Conservation (phyloP, 129 eudicot genomes). For the Pulicaria dysenterica region DNA sequence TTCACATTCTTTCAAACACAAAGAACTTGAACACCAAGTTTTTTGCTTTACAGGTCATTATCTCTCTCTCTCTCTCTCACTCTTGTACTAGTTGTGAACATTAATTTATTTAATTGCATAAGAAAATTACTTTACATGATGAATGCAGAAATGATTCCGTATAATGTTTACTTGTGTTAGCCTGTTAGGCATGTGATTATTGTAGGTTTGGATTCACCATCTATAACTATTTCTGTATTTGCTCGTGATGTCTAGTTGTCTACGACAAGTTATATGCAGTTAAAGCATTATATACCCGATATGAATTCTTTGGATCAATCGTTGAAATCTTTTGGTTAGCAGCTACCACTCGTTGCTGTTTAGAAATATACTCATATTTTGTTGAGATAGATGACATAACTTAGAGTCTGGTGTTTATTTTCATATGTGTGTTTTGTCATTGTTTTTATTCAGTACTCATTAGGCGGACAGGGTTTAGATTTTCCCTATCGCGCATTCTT, state of each 20-base stretch:
- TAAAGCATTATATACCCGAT: neutral
- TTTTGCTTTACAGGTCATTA: conserved; percentile 85
- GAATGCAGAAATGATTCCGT: too few species aligned
- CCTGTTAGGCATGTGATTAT: too few species aligned
- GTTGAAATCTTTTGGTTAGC: neutral
- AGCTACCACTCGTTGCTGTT: neutral
- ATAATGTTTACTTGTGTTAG: too few species aligned
- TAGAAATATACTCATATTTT: neutral
- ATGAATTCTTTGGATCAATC: neutral
- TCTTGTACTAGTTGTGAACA: conserved; percentile 3
- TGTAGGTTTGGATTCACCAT: too few species aligned
- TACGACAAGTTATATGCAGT: neutral
- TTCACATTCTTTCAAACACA: conserved; percentile 82
- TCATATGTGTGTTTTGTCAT: neutral
- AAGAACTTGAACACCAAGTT: conserved; percentile 86
- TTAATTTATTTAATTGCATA: conserved; percentile 6
- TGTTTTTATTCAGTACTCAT: neutral
- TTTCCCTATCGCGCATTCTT: neutral
- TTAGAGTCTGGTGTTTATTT: neutral
- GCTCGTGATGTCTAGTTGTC: too few species aligned
- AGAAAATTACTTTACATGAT: neutral
- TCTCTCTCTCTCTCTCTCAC: conserved; percentile 8
- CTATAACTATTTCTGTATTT: too few species aligned
- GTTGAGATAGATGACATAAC: neutral
- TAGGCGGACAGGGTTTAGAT: neutral